phyloP scores from a whole-genome alignment of 73 alveolate genomes.

The Effrenium voratum region DNA sequence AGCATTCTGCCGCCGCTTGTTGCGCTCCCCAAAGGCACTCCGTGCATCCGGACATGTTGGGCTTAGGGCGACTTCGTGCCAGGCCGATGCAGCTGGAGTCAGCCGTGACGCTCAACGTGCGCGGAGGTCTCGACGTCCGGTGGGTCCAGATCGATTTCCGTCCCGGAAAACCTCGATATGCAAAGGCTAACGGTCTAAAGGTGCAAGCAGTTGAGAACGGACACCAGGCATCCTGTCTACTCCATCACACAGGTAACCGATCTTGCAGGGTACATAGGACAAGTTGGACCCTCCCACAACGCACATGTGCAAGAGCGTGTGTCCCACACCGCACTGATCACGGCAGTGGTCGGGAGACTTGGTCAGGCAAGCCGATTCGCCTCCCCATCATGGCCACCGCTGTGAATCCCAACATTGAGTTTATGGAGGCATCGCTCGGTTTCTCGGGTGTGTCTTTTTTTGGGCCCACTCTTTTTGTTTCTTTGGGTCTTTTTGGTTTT shows the following conservation, averaged over 20 bases:
- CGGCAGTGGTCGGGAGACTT: too few relatives aligned
- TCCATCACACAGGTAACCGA: too few relatives aligned
- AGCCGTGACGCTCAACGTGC: slow-evolving; percentile 97
- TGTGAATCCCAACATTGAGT: slow-evolving; percentile 97
- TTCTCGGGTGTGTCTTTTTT: background rate
- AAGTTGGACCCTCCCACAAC: too few relatives aligned
- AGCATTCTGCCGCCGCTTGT: background rate
- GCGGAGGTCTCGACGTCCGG: slow-evolving; percentile 94
- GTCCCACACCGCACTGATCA: background rate
- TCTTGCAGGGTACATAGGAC: too few relatives aligned
- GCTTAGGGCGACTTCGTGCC: background rate
- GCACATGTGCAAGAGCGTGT: too few relatives aligned
- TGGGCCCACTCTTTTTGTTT: background rate
- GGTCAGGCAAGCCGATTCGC: slow-evolving; percentile 96
- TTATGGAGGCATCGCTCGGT: slow-evolving; percentile 95
- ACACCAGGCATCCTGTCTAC: too few relatives aligned
- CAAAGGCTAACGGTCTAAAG: too few relatives aligned
- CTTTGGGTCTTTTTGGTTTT: background rate
- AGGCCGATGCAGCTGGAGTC: slow-evolving; percentile 97
- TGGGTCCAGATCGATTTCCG: background rate
- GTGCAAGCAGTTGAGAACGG: too few relatives aligned
- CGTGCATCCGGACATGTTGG: background rate
- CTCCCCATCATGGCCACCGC: slow-evolving; percentile 97
- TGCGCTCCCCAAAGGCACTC: background rate
- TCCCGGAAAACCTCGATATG: background rate